Evolutionary conservation across 2,329 filamentous ascomycete species (phyloP), one percentile per base, ranked within the genome.

Genomic region (Apiospora kogelbergensis): DNA sequence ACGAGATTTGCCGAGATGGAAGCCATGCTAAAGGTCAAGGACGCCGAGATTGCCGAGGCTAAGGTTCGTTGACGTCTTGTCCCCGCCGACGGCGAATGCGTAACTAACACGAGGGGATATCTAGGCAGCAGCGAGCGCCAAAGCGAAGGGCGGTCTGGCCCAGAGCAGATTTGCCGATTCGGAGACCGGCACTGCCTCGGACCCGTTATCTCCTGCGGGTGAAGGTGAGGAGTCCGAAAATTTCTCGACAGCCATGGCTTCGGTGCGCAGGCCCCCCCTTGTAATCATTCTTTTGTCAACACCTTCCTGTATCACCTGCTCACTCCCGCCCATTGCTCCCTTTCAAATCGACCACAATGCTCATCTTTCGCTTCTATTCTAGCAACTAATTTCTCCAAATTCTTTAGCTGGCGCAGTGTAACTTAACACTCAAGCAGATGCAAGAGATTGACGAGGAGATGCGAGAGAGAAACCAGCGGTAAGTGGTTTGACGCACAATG

Each of bases 161-260:
- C 83, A 84, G 64, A 89, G 86, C 79, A 82, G 83, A 72, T 89
- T 85, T 75, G 87, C 87, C 68, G 30, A 37, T 20, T 57, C 48
- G 48, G 79, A 80, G 66, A 77, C 76, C 66, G 79, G 81, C 65
- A 79, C 74, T 69, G 78, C 80, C 69, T 76, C 76, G 48, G 70
- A 72, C 72, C 75, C 73, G 67, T 76, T 76, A 60, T 75, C 73
- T 71, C 76, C 79, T 68, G 75, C 79, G 76, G 82, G 81, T 78
- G 85, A 86, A 87, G 88, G 86, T 87, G 88, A 90, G 88, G 84
- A 87, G 76, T 76, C 78, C 76, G 89, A 91, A 78, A 82, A 88
- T 83, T 88, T 88, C 80, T 90, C 89, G 78, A 83, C 85, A 78
- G 89, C 89, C 80, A 84, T 91, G 81, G 88, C 89, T 82, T 88